phyloP scores from a whole-genome alignment of 1,284 basidiomycete genomes.

The Schizophyllum commune region DNA sequence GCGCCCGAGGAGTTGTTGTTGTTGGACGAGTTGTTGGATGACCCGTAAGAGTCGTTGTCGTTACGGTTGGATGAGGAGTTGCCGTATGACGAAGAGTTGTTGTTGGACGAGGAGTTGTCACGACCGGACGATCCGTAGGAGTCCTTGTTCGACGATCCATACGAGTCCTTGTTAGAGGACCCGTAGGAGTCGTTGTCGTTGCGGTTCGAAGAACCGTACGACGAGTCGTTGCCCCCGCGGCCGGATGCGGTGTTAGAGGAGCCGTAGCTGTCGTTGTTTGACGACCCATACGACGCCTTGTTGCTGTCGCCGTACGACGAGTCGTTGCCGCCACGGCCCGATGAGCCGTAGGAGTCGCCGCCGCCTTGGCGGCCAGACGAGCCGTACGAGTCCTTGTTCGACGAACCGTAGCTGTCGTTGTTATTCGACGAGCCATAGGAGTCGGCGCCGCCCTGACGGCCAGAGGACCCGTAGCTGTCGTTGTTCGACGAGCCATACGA shows the following conservation, averaged over 20 bases:
- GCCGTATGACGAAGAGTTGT: slow-evolving; percentile 11
- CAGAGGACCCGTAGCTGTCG: slow-evolving; percentile 12
- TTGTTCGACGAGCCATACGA: slow-evolving; percentile 3
- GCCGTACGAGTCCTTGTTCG: background rate
- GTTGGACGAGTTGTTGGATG: slow-evolving; percentile 12
- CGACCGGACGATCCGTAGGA: slow-evolving; percentile 15
- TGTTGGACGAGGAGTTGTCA: slow-evolving; percentile 8
- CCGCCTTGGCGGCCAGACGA: slow-evolving; percentile 9
- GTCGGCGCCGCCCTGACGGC: slow-evolving; percentile 5
- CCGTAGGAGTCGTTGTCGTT: slow-evolving; percentile 8
- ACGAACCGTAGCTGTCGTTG: slow-evolving; percentile 16
- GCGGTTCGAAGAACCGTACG: background rate
- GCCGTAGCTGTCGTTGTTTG: slow-evolving; percentile 12
- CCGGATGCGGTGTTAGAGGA: slow-evolving; percentile 13
- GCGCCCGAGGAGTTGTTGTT: slow-evolving; percentile 3
- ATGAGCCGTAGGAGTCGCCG: slow-evolving; percentile 10
- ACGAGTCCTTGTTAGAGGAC: slow-evolving; percentile 11
- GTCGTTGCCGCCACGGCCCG: slow-evolving; percentile 11
- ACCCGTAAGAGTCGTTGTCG: slow-evolving; percentile 12
- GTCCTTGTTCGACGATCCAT: slow-evolving; percentile 12
- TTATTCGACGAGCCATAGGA: slow-evolving; percentile 13
- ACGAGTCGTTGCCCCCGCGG: too few relatives aligned
- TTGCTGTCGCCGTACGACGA: slow-evolving; percentile 6
- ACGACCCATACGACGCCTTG: slow-evolving; percentile 7
- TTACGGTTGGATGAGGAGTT: slow-evolving; percentile 10